These are phyloP conservation scores for Helianthus tuberosus DNA, from an alignment of 129 eudicot species.

Conservation along the genomic window DNA sequence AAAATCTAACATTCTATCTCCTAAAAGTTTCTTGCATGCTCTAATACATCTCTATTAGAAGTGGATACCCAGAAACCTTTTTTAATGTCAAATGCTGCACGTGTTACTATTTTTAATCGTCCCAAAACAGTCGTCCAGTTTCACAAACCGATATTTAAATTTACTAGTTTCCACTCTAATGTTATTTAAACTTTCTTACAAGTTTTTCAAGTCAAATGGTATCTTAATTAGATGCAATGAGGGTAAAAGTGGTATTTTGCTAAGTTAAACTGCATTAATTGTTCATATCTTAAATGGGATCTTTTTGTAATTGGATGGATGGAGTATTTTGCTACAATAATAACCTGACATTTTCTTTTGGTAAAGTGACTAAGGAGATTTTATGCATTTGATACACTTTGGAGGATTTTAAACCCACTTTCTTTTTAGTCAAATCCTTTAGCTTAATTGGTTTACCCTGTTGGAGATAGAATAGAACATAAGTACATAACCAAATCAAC, in stretches of 20 bases:
- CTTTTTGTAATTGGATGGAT: background rate
- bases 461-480: background rate
- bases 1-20: background rate
- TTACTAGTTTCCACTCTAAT: background rate
- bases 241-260: background rate
- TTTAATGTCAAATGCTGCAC: background rate
- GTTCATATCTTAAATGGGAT: background rate
- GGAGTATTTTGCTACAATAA: background rate
- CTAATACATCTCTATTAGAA: background rate
- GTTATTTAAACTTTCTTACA: background rate
- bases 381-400: slow-evolving; percentile 2
- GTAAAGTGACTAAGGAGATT: background rate
- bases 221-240: background rate
- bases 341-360: background rate
- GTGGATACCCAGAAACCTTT: background rate
- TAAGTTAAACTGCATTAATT: background rate
- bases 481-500: background rate
- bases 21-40: background rate
- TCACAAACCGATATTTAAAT: background rate
- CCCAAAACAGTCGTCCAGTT: background rate
- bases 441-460: background rate
- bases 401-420: background rate
- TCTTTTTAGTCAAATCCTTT: background rate
- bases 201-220: slow-evolving; percentile 1
- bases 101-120: background rate